A percentile compares a stretch with the other conserved stretches of the same genome.
Conservation (phyloP, 108 stramenopile species). For the Cyclostephanos tholiformis region DNA sequence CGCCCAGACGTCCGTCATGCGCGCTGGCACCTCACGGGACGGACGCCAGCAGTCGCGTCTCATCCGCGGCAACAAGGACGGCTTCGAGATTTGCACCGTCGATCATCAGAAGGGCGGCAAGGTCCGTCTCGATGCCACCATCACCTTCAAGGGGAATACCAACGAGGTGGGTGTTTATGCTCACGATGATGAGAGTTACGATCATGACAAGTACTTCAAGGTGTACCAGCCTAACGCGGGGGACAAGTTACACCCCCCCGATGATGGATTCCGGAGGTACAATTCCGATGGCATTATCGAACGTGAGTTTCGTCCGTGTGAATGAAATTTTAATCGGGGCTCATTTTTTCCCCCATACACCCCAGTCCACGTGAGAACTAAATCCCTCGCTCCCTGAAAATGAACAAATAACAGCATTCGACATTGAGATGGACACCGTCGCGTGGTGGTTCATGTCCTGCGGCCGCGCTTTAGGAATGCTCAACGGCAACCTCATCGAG, state of each 20-base stretch:
- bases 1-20: slow-evolving; percentile 88
- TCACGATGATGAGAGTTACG: slow-evolving; percentile 76
- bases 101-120: slow-evolving; percentile 82
- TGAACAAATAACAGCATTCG: slow-evolving; percentile 31
- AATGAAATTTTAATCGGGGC: not conserved
- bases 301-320: slow-evolving; percentile 22
- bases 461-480: slow-evolving; percentile 90
- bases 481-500: slow-evolving; percentile 90
- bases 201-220: slow-evolving; percentile 81
- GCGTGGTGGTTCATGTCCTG: slow-evolving; percentile 95
- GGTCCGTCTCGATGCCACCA: slow-evolving; percentile 67
- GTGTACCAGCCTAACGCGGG: slow-evolving; percentile 62
- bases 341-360: not conserved
- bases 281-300: slow-evolving; percentile 50
- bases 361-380: not conserved
- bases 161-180: slow-evolving; percentile 73
- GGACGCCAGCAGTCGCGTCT: slow-evolving; percentile 86
- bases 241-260: slow-evolving; percentile 60
- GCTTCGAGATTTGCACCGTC: slow-evolving; percentile 89
- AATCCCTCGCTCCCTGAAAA: not conserved
- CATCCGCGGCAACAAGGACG: slow-evolving; percentile 81
- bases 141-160: slow-evolving; percentile 51
- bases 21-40: slow-evolving; percentile 79
- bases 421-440: slow-evolving; percentile 54
- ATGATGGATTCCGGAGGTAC: slow-evolving; percentile 55